Base-by-base conservation (phyloP, 495 filamentous ascomycete species). In the Xylaria cubensis region DNA sequence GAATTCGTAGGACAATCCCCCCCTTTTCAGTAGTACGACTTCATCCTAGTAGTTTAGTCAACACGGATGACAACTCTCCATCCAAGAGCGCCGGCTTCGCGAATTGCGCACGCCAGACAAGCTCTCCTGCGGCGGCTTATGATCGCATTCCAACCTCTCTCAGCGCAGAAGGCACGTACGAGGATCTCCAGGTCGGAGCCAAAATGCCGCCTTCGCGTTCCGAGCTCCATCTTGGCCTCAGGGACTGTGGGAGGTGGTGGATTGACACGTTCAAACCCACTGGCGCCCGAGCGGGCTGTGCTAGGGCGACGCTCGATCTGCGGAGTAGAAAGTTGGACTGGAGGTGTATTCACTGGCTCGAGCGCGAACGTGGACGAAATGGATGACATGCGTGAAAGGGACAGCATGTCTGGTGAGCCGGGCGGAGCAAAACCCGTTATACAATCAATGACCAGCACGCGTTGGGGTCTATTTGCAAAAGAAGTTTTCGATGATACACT, bases 81-180 rank as follows among this genome's bases (percentile, higher is more conserved):
- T 8, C 88, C 88, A 59, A 93, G 74, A 8, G 91, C 92, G 13
- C 86, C 87, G 0, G 91, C 91, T 80, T 94, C 91, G 32, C 92
- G 83, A 36, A 94, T 86, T 73, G 90, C 90, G 75, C 92, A 93
- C 10, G 86, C 84, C 46, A 93, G 73, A 76, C 92, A 93, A 0
- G 87, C 89, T 73, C 89, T 83, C 62, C 89, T 86, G 56, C 84
- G 84, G 39, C 91, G 82, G 63, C 90, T 90, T 71, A 94, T 88
- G 62, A 94, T 73, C 19, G 91, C 91, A 77, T 92, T 88, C 80
- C 86, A 87, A 3, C 91, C 92, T 72, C 85, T 88, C 70, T 91
- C 87, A 3, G 91, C 88, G 74, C 92, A 94, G 79, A 92, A 86
- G 2, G 91, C 91, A 39, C 91, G 84, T 9, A 85, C 90, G 50